A percentile compares a stretch with the other conserved stretches of the same genome.
These are phyloP conservation scores for Jacaranda mimosifolia DNA, from an alignment of 257 asterid genomes.

Conservation along the genomic window DNA sequence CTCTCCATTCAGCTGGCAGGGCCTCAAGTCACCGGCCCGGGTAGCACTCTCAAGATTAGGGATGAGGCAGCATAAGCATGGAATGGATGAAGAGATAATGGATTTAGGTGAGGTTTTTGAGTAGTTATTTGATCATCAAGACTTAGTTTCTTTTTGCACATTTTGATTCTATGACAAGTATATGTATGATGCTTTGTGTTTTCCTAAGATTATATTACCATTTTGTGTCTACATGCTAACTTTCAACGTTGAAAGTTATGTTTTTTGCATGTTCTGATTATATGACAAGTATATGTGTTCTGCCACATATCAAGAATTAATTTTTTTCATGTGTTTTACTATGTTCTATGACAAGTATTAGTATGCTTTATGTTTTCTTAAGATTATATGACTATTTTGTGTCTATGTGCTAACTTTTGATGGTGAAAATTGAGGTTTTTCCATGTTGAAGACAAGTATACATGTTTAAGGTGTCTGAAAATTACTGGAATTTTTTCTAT, in stretches of 20 bases:
- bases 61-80: constrained; percentile 63
- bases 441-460: no score
- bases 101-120: constrained; percentile 62
- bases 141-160: neutral
- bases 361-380: neutral
- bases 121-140: neutral
- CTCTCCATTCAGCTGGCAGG: constrained; percentile 72
- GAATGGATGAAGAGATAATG: constrained; percentile 58
- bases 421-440: neutral
- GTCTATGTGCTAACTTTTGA: neutral
- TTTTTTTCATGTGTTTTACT: neutral
- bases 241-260: neutral
- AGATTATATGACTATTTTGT: neutral
- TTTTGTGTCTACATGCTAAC: neutral
- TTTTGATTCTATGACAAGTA: neutral
- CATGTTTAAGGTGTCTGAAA: no score
- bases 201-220: neutral
- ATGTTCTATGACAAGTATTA: no score
- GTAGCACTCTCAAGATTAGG: constrained; percentile 70
- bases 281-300: no score
- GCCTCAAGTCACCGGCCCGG: constrained; percentile 77
- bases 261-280: no score
- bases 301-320: no score
- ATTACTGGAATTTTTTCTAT: no score
- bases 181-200: neutral